Conservation (phyloP, 306 rosid species). For the Chamaecrista fasciculata region DNA sequence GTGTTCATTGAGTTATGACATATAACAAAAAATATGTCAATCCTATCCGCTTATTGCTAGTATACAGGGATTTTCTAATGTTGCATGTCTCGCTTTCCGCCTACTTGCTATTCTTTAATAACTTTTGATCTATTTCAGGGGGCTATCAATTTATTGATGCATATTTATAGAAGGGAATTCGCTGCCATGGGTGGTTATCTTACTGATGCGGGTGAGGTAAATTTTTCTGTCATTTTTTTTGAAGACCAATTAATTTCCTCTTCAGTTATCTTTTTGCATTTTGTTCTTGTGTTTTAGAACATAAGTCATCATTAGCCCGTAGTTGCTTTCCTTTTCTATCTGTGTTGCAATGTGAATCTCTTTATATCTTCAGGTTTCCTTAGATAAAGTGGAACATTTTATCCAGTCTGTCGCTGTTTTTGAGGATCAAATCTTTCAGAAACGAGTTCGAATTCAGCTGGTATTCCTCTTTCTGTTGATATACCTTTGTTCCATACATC, state of each 20-base stretch:
- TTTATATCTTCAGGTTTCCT: slow-evolving; percentile 54
- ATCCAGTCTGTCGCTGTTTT: slow-evolving; percentile 71
- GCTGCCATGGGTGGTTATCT: slow-evolving; percentile 95
- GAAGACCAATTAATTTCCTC: slow-evolving; percentile 9
- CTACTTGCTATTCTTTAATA: slow-evolving; percentile 23
- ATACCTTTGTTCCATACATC: too few species aligned
- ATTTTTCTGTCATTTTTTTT: slow-evolving; percentile 34
- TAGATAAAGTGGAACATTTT: slow-evolving; percentile 88
- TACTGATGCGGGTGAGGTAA: slow-evolving; percentile 97
- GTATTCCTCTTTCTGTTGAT: slow-evolving; percentile 39
- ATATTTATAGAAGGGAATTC: slow-evolving; percentile 86
- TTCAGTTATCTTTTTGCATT: slow-evolving; percentile 8
- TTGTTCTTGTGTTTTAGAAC: slow-evolving; percentile 21
- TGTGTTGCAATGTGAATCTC: slow-evolving; percentile 21
- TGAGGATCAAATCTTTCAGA: slow-evolving; percentile 92
- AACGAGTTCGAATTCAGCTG: slow-evolving; percentile 90
- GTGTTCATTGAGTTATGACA: slow-evolving; percentile 21
- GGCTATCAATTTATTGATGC: slow-evolving; percentile 90
- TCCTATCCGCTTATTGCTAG: slow-evolving; percentile 20
- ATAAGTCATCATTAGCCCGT: slow-evolving; percentile 12
- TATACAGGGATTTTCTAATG: neutral
- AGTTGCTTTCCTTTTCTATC: slow-evolving; percentile 11
- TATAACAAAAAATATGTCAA: slow-evolving; percentile 22
- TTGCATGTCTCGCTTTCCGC: slow-evolving; percentile 4
- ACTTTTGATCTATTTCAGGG: slow-evolving; percentile 61